Evolutionary conservation across 306 rosid genomes (phyloP).

Genomic region (Castanea crenata): DNA sequence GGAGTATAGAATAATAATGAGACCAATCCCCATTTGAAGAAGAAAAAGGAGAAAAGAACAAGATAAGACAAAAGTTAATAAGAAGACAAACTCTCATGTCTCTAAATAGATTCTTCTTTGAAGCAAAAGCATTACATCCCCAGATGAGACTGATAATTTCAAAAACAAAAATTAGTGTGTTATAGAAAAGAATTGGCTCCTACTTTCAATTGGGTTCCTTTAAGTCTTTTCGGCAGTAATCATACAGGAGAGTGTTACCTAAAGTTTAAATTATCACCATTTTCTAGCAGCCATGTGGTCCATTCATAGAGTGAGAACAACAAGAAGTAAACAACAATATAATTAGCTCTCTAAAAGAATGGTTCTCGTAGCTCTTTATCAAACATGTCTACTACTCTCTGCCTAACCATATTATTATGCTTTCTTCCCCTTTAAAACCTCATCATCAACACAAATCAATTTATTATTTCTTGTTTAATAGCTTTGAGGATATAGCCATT

Average conservation of each 20-base stretch:
- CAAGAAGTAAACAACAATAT: not conserved
- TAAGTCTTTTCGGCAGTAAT: not conserved
- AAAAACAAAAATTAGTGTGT: slow-evolving; percentile 2
- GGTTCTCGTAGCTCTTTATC: slow-evolving; percentile 4
- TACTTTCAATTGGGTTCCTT: not conserved
- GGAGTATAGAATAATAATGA: no score
- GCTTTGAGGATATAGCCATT: slow-evolving; percentile 23
- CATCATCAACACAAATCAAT: not conserved
- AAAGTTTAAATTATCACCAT: no score
- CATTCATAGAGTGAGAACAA: not conserved
- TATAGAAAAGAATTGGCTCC: not conserved
- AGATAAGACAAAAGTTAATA: not conserved
- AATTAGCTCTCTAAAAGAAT: not conserved
- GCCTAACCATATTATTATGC: not conserved
- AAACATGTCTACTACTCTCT: not conserved
- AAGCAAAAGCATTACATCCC: not conserved
- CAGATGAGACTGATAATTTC: slow-evolving; percentile 6
- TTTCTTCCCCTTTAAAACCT: not conserved
- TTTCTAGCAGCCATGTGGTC: not conserved
- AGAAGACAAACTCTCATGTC: not conserved
- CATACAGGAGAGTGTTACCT: not conserved
- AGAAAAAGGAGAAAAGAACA: not conserved
- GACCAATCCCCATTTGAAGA: no score
- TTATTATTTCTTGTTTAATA: slow-evolving; percentile 13
- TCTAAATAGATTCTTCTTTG: not conserved